phyloP scores from a whole-genome alignment of 495 filamentous ascomycete species.

The Oleoguttula mirabilis region DNA sequence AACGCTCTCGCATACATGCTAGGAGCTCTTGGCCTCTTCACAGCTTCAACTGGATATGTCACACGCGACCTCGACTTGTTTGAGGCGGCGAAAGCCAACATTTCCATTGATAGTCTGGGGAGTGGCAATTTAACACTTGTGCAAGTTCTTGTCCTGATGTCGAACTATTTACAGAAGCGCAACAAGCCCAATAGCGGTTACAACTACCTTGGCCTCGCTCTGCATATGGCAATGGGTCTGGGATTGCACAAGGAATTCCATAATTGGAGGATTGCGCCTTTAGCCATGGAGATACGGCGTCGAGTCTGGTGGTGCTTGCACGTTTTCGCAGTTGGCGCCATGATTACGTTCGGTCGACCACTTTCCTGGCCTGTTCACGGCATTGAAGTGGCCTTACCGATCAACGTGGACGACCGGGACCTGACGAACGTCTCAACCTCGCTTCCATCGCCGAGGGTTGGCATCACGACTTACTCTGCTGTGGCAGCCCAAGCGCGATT shows the following conservation, averaged over 20 bases:
- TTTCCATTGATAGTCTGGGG: conserved; percentile 11
- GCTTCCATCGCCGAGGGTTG: conserved; percentile 19
- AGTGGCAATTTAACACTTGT: conserved; percentile 8
- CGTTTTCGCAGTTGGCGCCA: conserved; percentile 29
- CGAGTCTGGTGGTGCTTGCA: conserved; percentile 30
- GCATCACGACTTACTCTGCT: conserved; percentile 26
- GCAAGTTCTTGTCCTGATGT: conserved; percentile 10
- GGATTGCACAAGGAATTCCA: conserved; percentile 31
- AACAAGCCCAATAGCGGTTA: conserved; percentile 10
- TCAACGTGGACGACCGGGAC: conserved; percentile 25
- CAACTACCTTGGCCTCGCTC: conserved; percentile 32
- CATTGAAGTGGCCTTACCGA: conserved; percentile 24
- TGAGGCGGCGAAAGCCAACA: conserved; percentile 11
- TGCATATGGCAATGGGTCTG: conserved; percentile 36
- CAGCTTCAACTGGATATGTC: not conserved
- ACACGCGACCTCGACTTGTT: conserved; percentile 5
- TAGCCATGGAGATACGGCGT: conserved; percentile 23
- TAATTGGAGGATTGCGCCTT: conserved; percentile 25
- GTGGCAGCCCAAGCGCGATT: conserved; percentile 5
- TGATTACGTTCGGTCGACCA: conserved; percentile 28
- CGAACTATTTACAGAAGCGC: conserved; percentile 22
- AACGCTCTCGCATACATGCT: conserved; percentile 11
- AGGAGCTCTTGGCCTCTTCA: conserved; percentile 9
- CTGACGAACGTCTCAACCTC: conserved; percentile 4
- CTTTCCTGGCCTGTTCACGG: conserved; percentile 14